These are phyloP conservation scores for Firmiana major DNA, from an alignment of 345 rosid genomes.

Conservation along the genomic window DNA sequence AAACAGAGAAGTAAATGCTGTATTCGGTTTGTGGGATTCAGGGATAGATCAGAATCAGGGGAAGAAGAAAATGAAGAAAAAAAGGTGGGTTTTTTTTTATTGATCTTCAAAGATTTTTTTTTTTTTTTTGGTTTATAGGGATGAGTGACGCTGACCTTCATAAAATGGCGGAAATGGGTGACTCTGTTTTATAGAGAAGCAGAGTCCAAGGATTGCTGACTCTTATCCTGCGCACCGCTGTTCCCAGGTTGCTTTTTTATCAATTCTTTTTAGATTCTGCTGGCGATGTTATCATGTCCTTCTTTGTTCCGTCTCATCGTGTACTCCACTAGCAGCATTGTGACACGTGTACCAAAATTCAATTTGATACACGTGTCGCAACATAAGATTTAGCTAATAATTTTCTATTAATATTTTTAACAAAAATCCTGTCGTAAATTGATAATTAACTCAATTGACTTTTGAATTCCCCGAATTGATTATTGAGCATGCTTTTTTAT, in stretches of 20 bases:
- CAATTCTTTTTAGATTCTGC: neutral
- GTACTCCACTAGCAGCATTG: neutral
- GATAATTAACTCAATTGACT: neutral
- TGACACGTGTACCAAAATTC: neutral
- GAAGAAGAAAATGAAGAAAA: neutral
- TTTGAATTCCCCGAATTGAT: too few relatives aligned
- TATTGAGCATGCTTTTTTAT: too few relatives aligned
- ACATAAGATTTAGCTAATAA: too few relatives aligned
- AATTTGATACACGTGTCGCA: too few relatives aligned
- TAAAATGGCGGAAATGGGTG: slow-evolving; percentile 24
- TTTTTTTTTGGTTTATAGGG: slow-evolving; percentile 16
- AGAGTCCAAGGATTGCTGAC: slow-evolving; percentile 8
- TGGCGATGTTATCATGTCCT: neutral
- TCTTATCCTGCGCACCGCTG: slow-evolving; percentile 38
- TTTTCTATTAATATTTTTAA: neutral
- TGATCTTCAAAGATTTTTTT: neutral
- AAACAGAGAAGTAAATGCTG: slow-evolving; percentile 11
- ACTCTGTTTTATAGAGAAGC: slow-evolving; percentile 4
- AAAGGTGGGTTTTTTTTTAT: neutral
- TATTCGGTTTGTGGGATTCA: slow-evolving; percentile 1
- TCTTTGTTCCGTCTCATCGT: neutral
- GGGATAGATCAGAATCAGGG: slow-evolving; percentile 19
- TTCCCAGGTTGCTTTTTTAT: slow-evolving; percentile 10
- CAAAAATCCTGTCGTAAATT: neutral
- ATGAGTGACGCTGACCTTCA: slow-evolving; percentile 41